Evolutionary conservation across 257 asterid genomes (phyloP).

Genomic region (Penstemon barbatus): DNA sequence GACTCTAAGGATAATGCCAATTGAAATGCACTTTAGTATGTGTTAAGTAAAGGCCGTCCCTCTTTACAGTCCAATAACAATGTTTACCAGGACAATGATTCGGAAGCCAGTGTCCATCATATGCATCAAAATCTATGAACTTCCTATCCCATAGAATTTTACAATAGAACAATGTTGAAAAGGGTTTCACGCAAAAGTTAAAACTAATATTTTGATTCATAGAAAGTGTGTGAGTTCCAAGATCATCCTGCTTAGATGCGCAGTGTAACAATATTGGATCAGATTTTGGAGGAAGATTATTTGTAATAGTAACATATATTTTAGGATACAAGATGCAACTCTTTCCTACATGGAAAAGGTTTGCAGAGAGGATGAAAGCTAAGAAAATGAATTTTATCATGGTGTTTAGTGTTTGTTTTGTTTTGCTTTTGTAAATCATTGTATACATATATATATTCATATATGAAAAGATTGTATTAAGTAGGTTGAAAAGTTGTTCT

Average conservation of each 20-base stretch:
- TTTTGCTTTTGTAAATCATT: too few relatives aligned
- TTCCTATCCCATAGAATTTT: conserved; percentile 8
- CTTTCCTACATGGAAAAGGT: conserved; percentile 9
- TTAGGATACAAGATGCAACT: background rate
- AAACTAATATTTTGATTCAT: background rate
- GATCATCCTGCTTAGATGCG: conserved; percentile 18
- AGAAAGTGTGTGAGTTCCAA: conserved; percentile 9
- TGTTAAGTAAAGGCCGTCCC: conserved; percentile 10
- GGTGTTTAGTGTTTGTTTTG: too few relatives aligned
- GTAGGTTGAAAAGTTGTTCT: too few relatives aligned
- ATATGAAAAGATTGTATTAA: too few relatives aligned
- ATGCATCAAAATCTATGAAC: conserved; percentile 6
- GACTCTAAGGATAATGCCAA: too few relatives aligned
- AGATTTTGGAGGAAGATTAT: conserved; percentile 7
- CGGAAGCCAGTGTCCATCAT: background rate
- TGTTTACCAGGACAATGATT: background rate
- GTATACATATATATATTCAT: too few relatives aligned
- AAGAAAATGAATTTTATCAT: background rate
- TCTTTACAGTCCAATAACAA: background rate
- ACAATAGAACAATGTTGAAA: conserved; percentile 18
- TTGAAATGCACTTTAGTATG: background rate
- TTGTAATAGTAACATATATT: background rate
- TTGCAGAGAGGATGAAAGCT: background rate
- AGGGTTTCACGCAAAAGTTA: background rate
- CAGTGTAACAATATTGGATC: conserved; percentile 9